A percentile compares a stretch with the other conserved stretches of the same genome.
These are phyloP conservation scores for Pezicula rhizophila DNA, from an alignment of 2,329 filamentous ascomycete genomes.

Conservation along the genomic window DNA sequence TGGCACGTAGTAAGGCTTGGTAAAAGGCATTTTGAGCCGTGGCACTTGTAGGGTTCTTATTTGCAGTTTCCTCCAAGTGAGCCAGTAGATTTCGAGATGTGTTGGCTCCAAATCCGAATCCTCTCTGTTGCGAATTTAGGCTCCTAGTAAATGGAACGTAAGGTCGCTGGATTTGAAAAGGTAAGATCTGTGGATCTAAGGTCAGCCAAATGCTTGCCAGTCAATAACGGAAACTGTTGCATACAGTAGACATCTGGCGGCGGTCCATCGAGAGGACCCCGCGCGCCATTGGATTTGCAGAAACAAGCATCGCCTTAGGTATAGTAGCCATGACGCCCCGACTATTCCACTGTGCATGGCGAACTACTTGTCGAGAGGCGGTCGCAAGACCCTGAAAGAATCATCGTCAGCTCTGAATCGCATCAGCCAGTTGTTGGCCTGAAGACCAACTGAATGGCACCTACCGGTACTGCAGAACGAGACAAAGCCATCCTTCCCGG, in stretches of 20 bases:
- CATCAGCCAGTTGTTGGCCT: background rate
- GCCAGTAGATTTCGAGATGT: slow-evolving; percentile 61
- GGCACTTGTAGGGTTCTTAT: slow-evolving; percentile 83
- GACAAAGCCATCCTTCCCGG: background rate
- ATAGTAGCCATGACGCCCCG: slow-evolving; percentile 11
- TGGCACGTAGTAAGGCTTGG: slow-evolving; percentile 79
- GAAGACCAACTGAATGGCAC: background rate
- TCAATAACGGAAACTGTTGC: no score
- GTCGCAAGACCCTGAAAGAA: no score
- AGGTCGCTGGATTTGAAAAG: slow-evolving; percentile 12
- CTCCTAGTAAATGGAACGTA: slow-evolving; percentile 6
- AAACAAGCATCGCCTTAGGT: slow-evolving; percentile 15
- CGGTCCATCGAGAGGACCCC: slow-evolving; percentile 10
- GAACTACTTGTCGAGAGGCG: slow-evolving; percentile 5
- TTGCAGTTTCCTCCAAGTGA: slow-evolving; percentile 83
- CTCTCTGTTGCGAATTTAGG: slow-evolving; percentile 11
- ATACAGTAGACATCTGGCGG: slow-evolving; percentile 19
- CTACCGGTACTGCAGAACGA: background rate
- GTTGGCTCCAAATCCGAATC: slow-evolving; percentile 20
- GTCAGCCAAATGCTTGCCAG: no score
- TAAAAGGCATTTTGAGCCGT: slow-evolving; percentile 92
- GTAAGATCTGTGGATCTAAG: slow-evolving; percentile 3
- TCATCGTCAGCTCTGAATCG: background rate
- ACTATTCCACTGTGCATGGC: slow-evolving; percentile 11
- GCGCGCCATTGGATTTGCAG: slow-evolving; percentile 15